A percentile compares a stretch with the other conserved stretches of the same genome.
Conservation (phyloP, 768 basidiomycete genomes). For the Russula sp. region DNA sequence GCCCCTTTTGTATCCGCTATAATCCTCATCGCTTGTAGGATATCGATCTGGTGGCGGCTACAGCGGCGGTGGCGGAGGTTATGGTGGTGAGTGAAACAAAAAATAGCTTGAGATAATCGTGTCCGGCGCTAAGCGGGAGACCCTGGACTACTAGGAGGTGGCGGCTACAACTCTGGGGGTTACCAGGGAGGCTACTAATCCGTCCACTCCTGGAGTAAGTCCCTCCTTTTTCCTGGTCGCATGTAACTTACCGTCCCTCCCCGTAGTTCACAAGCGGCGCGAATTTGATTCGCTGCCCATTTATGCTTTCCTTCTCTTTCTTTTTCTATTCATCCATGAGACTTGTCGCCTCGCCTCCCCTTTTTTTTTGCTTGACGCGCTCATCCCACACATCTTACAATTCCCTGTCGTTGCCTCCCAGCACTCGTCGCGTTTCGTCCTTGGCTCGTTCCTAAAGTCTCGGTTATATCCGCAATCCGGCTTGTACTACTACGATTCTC, state of each 20-base stretch:
- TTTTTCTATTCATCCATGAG: slow-evolving; percentile 10
- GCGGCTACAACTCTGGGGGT: slow-evolving; percentile 26
- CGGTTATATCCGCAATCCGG: slow-evolving; percentile 37
- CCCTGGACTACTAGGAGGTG: slow-evolving; percentile 14
- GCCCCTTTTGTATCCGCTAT: neutral
- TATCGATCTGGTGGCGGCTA: slow-evolving; percentile 33
- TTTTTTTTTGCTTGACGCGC: slow-evolving; percentile 29
- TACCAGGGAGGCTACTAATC: slow-evolving; percentile 23
- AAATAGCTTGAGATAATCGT: neutral
- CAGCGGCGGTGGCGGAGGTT: slow-evolving; percentile 31
- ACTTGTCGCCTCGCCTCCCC: neutral
- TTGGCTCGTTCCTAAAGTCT: slow-evolving; percentile 35
- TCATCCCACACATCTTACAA: slow-evolving; percentile 33
- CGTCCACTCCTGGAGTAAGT: neutral
- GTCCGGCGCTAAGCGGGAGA: neutral
- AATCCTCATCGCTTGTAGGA: slow-evolving; percentile 12
- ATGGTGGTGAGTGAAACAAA: slow-evolving; percentile 22
- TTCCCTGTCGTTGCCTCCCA: slow-evolving; percentile 34
- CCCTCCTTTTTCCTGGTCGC: no score
- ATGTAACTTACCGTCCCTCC: neutral
- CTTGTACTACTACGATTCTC: slow-evolving; percentile 40
- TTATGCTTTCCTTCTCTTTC: slow-evolving; percentile 17
- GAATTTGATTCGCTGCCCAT: slow-evolving; percentile 1
- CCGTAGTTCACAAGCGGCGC: neutral
- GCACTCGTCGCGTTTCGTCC: slow-evolving; percentile 38